Evolutionary conservation across 805 yeast genomes (phyloP), one percentile per base, ranked within the genome.

Genomic region (Yarrowia sp.): DNA sequence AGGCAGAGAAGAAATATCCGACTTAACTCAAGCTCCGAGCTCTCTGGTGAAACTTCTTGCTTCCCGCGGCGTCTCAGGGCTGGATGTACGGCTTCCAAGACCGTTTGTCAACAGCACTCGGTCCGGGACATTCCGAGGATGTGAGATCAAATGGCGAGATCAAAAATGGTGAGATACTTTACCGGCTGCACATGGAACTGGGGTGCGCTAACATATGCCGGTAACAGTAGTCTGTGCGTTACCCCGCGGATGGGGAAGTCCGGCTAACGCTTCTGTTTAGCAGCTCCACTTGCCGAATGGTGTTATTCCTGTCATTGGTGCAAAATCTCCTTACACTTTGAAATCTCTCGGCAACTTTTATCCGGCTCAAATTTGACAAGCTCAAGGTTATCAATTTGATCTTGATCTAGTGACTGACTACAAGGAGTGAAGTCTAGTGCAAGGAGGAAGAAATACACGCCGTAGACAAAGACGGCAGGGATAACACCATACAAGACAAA

Each of bases 321-420:
- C 32, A 26, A 26, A 26, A 26, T 26, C 3, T 26, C 32, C 32
- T 26, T 26, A 26, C 7, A 5, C 32, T 26, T 26, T 26, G 32
- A 26, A 26, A 26, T 26, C 32, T 26, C 32, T 11, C 40, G 40
- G 40, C 12, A 38, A 5, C 40, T 56, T 55, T 56, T 22, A 19
- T 55, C 61, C 61, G 46, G 46, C 11, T 8, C n/a, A 22, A 15
- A 49, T 9, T n/a, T 2, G 32, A 16, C 12, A 36, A 22, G 14
- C 46, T 56, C 22, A 56, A 56, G 15, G 63, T 56, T 56, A 56
- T 56, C 63, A 56, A 56, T 26, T 15, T 41, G 48, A 56, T 56
- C 63, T 55, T 38, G 45, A 53, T 40, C 59, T 53, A 11, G 9
- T 53, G 59, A 53, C 45, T 7, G 56, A 14, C 35, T 22, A 9